Evolutionary conservation across 2,329 filamentous ascomycete species (phyloP).

Genomic region (Colletotrichum cordylinicola): DNA sequence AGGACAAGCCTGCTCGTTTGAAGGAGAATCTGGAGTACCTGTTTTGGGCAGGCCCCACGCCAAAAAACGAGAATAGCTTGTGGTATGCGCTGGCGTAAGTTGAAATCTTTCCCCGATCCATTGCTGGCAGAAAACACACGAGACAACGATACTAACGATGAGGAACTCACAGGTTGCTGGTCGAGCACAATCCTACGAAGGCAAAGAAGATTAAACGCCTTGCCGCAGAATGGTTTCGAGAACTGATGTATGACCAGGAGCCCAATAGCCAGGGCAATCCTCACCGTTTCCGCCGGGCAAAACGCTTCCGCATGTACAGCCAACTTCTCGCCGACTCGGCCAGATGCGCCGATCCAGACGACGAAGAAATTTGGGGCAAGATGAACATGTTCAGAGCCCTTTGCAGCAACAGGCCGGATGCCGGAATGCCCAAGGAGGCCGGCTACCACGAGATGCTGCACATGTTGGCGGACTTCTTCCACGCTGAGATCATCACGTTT

Average conservation of each 20-base stretch:
- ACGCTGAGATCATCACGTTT: slow-evolving; percentile 5
- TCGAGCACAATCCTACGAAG: not conserved
- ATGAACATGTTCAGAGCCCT: not conserved
- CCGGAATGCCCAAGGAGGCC: not conserved
- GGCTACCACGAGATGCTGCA: slow-evolving; percentile 14
- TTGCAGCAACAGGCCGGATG: not conserved
- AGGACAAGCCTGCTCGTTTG: not conserved
- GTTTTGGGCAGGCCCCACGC: not conserved
- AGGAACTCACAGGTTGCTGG: not conserved
- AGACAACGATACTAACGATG: not conserved
- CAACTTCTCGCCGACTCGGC: not conserved
- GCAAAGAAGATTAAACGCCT: not conserved
- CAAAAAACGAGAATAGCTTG: not conserved
- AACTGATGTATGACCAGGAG: not conserved
- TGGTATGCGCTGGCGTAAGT: slow-evolving; percentile 13
- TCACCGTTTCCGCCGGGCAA: not conserved
- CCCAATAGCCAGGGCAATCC: not conserved
- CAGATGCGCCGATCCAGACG: not conserved
- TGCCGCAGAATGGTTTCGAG: not conserved
- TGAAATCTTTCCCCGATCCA: not conserved
- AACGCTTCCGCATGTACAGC: slow-evolving; percentile 6
- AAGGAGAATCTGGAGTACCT: not conserved
- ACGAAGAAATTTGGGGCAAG: not conserved
- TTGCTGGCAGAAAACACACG: not conserved
- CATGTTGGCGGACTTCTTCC: slow-evolving; percentile 4